phyloP scores from a whole-genome alignment of 2,329 filamentous ascomycete genomes.

The Colletotrichum siamense region DNA sequence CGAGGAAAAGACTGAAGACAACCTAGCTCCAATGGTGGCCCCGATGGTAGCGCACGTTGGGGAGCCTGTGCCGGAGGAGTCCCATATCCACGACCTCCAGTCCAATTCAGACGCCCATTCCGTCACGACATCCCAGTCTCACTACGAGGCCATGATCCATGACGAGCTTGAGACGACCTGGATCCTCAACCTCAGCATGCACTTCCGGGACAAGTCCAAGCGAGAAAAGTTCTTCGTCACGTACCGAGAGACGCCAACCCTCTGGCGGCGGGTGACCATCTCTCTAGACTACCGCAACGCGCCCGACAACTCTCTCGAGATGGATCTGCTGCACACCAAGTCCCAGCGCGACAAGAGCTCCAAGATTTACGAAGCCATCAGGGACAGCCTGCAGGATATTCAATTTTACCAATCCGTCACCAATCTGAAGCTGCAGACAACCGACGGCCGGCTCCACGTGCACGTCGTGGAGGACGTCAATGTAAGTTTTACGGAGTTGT shows the following conservation, averaged over 20 bases:
- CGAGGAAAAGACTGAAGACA: conserved; percentile 35
- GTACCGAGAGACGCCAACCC: conserved; percentile 78
- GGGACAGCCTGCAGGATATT: conserved; percentile 89
- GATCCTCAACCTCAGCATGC: conserved; percentile 98
- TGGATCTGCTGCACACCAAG: conserved; percentile 76
- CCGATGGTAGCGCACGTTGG: conserved; percentile 20
- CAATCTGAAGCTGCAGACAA: conserved; percentile 91
- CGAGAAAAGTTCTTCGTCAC: conserved; percentile 99
- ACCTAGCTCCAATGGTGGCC: conserved; percentile 4
- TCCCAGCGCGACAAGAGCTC: conserved; percentile 92
- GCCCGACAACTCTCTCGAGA: conserved; percentile 81
- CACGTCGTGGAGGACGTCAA: conserved; percentile 98
- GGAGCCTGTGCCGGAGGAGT: not conserved
- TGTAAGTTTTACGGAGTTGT: conserved; percentile 44
- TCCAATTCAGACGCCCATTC: conserved; percentile 50
- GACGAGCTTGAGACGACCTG: conserved; percentile 86
- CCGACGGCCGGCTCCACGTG: conserved; percentile 86
- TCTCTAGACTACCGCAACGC: conserved; percentile 91
- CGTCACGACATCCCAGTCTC: conserved; percentile 48
- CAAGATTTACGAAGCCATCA: conserved; percentile 92
- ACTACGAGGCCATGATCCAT: conserved; percentile 70
- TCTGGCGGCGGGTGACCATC: conserved; percentile 89
- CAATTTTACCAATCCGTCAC: conserved; percentile 97
- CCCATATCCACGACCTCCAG: conserved; percentile 32
- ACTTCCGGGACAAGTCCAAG: conserved; percentile 90